Evolutionary conservation across 2,329 filamentous ascomycete species (phyloP), one percentile per base, ranked within the genome.

Genomic region (Diaporthe citriasiana): DNA sequence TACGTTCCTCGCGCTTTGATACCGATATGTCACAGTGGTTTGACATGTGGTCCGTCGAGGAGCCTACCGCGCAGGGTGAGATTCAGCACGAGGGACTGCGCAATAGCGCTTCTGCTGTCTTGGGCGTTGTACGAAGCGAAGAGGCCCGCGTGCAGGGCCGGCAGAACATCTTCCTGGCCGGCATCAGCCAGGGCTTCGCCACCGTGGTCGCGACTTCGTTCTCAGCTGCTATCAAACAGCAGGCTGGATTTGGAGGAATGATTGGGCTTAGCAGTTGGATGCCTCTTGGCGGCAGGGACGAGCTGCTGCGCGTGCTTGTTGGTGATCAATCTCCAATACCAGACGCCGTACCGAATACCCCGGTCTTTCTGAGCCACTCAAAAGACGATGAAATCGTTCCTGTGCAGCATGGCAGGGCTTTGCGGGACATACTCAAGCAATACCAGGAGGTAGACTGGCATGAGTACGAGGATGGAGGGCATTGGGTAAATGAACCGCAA

Each of bases 41-140:
- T 12, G 74, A 74, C 85, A 87, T 73, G 86, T 85, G 60, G 89
- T 89, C 89, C 79, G 76, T 88, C 83, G 50, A 91, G 81, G 74
- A 88, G 82, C 74, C 86, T 82, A 72, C 88, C 82, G 77, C 78
- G 30, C 51, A 30, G 2, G 47, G 70, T 1, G 77, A 79, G 8
- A 5, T 72, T 0, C 73, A 74, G 40, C 30, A 22, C 17, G 17
- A 22, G 3, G 51, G 57, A 10, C 53, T 74, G 38, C n/a, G 35
- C 7, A 13, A 6, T 25, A 72, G 68, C 50, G 40, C 35, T 1
- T 19, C 68, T 25, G 9, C 42, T 3, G 8, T 74, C 7, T 15
- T 19, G 1, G 69, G 60, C 2, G n/a, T 72, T 2, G 30, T 74
- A 5, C 47, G 35, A 0, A 19, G 30, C 42, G 72, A 74, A 22